A percentile compares a stretch with the other conserved stretches of the same genome.
Evolutionary conservation across 495 filamentous ascomycete species (phyloP).

Genomic region (Podospora bellae-mahoneyi): DNA sequence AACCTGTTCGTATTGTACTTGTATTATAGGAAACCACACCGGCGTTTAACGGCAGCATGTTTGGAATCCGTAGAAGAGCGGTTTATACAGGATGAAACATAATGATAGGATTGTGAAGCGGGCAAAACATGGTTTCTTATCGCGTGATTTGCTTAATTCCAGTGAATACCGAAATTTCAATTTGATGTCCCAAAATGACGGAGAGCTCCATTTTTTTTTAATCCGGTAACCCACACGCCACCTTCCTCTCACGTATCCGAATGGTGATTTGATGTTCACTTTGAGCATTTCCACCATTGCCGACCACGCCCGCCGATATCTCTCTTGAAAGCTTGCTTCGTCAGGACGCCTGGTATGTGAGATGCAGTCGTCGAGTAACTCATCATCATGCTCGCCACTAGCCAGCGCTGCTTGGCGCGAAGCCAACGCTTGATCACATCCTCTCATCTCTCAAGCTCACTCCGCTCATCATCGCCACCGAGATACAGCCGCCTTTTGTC

Average conservation of each 20-base stretch:
- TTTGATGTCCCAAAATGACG: neutral
- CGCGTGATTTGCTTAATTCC: neutral
- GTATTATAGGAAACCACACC: constrained; percentile 28
- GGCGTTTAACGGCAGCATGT: constrained; percentile 23
- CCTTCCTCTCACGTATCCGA: neutral
- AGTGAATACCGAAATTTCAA: neutral
- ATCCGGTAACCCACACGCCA: neutral
- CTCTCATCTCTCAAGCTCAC: neutral
- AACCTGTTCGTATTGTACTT: constrained; percentile 20
- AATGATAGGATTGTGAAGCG: neutral
- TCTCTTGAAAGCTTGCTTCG: neutral
- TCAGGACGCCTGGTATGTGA: constrained; percentile 7
- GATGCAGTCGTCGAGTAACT: constrained; percentile 11
- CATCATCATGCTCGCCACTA: constrained; percentile 27
- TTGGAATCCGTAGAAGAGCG: constrained; percentile 19
- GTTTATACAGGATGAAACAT: neutral
- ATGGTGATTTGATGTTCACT: neutral
- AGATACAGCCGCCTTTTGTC: neutral
- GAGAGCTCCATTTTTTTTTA: neutral
- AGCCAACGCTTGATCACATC: constrained; percentile 4
- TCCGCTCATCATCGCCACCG: neutral
- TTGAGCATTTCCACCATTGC: neutral
- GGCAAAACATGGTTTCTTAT: neutral
- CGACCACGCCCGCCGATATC: neutral
- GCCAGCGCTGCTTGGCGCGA: constrained; percentile 21